Evolutionary conservation across 768 basidiomycete species (phyloP), one percentile per base, ranked within the genome.

Genomic region (Leccinum obscurum): DNA sequence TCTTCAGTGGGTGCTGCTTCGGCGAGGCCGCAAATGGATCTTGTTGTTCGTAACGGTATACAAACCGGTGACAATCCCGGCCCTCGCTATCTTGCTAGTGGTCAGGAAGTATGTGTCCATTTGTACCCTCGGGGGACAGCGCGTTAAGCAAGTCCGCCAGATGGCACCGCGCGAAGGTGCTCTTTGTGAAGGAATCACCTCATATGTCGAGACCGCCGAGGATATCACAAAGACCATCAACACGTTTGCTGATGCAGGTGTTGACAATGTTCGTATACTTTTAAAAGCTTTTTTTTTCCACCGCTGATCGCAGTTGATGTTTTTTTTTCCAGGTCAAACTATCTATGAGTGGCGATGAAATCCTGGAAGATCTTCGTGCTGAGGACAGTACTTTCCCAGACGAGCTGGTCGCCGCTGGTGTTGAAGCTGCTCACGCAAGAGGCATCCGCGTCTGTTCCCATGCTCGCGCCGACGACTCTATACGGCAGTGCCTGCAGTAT

Each of bases 361-460:
- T 75, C 30, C 73, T 72, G 0, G 72, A 75, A 28, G 39, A 65
- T 20, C 69, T 77, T 46, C 72, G 75, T 1, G 74, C 76, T 5
- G 76, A 77, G 56, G 68, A 69, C 48, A 75, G 61, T 10, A 77
- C 76, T 9, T 77, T 77, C 57, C 44, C 71, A 0, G 76, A 77
- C 28, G 65, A 71, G 52, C 62, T 74, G 5, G 75, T 75, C 1
- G 74, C 70, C 17, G 69, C 75, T n/a, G 74, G 69, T 20, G 68
- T 74, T 3, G 73, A 76, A 65, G 70, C 68, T 8, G 76, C 76
- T 17, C 76, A 77, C 55, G 65, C 70, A 22, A 67, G 54, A 35
- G 76, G 76, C 8, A 71, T 77, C 15, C 76, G 76, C 46, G 75
- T 73, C 26, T 77, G 76, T 48, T 73, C 76, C 10, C 76, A 77